Evolutionary conservation across 225 moss, liverwort and hornwort species (phyloP).

Genomic region (Physcomitrellopsis africana): DNA sequence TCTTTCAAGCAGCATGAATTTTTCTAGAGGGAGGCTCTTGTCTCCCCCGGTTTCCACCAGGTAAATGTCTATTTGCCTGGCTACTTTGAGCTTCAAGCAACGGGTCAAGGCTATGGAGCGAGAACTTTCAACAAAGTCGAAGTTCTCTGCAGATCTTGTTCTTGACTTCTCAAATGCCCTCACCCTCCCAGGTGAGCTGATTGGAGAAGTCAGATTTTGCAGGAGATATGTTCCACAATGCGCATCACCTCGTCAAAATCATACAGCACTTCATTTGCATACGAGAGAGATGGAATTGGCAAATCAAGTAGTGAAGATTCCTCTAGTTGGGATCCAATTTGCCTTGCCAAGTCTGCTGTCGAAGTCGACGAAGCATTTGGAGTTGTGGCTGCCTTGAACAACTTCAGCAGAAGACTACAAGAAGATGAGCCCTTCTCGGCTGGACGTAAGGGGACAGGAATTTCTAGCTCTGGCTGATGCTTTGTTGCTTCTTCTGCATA

Average conservation of each 20-base stretch:
- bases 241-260: constrained; percentile 59
- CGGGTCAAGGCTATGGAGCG: constrained; percentile 46
- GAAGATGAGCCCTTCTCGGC: constrained; percentile 47
- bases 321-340: constrained; percentile 59
- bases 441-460: constrained; percentile 49
- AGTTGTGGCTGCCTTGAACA: constrained; percentile 50
- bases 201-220: constrained; percentile 60
- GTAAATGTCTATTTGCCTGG: constrained; percentile 63
- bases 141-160: constrained; percentile 49
- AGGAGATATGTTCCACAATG: constrained; percentile 60
- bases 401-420: constrained; percentile 54
- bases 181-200: constrained; percentile 31
- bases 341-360: constrained; percentile 56
- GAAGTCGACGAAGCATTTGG: constrained; percentile 44
- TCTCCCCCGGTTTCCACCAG: constrained; percentile 58
- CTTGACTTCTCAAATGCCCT: constrained; percentile 35
- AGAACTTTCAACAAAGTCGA: constrained; percentile 45
- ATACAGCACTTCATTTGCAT: constrained; percentile 41
- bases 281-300: constrained; percentile 57
- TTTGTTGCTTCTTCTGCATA: constrained; percentile 39
- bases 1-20: constrained; percentile 55
- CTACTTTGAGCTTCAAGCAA: constrained; percentile 53
- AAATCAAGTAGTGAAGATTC: constrained; percentile 56
- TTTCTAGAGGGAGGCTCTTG: constrained; percentile 47
- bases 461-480: constrained; percentile 47